Percentiles rank a stretch among this genome's conserved stretches.
These are phyloP conservation scores for Xylaria sp. DNA, from an alignment of 2,329 filamentous ascomycete species.

Conservation along the genomic window DNA sequence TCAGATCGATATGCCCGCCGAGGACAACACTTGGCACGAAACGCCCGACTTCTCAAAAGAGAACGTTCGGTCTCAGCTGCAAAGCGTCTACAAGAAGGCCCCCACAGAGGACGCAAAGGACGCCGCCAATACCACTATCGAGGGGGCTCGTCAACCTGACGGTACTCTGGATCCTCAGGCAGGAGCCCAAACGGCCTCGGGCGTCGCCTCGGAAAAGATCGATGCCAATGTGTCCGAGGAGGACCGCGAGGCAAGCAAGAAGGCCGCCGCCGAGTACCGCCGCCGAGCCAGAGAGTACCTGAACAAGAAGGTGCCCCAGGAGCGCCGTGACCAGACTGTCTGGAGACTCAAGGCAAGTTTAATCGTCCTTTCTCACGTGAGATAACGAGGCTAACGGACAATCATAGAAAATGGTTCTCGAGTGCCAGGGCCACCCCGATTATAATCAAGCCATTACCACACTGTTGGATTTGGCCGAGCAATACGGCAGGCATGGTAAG, in stretches of 20 bases:
- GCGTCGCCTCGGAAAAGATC: conserved; percentile 64
- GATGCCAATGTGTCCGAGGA: conserved; percentile 72
- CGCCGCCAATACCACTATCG: conserved; percentile 62
- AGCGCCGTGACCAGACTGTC: conserved; percentile 91
- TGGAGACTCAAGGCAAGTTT: conserved; percentile 77
- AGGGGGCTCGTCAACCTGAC: conserved; percentile 52
- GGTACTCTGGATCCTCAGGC: conserved; percentile 38
- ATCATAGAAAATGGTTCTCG: conserved; percentile 88
- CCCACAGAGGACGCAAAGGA: conserved; percentile 69
- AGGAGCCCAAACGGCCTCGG: conserved; percentile 44
- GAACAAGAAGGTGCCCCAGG: conserved; percentile 86
- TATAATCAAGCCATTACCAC: conserved; percentile 94
- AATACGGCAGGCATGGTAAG: conserved; percentile 81
- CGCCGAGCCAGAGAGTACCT: conserved; percentile 75
- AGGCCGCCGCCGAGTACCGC: conserved; percentile 56
- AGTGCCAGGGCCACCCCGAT: conserved; percentile 94
- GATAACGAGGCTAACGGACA: conserved; percentile 64
- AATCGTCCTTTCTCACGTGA: conserved; percentile 58
- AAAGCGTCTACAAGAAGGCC: conserved; percentile 68
- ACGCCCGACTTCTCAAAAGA: conserved; percentile 79
- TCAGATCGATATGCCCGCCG: conserved; percentile 84
- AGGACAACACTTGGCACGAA: conserved; percentile 95
- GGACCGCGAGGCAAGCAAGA: conserved; percentile 50
- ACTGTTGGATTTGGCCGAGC: conserved; percentile 83
- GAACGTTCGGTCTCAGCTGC: conserved; percentile 74